Evolutionary conservation across 257 asterid species (phyloP).

Genomic region (Lantana camara): DNA sequence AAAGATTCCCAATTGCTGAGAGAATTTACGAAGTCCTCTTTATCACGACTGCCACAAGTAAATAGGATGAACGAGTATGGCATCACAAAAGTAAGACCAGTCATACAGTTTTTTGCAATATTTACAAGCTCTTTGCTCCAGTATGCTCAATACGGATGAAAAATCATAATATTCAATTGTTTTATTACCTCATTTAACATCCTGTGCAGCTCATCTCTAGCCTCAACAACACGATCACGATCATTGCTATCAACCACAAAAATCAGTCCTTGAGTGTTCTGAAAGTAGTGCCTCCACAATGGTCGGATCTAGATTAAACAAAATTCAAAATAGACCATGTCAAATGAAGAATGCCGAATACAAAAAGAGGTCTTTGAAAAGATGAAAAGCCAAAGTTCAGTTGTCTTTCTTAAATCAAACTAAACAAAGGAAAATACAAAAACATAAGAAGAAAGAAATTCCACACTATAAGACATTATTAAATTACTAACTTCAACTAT

Average conservation of each 20-base stretch:
- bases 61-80: no score
- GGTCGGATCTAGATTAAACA: slow-evolving; percentile 57
- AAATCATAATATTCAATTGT: neutral
- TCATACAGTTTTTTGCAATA: neutral
- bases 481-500: no score
- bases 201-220: slow-evolving; percentile 57
- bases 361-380: no score
- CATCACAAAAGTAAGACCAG: no score
- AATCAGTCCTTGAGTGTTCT: slow-evolving; percentile 38
- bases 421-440: neutral
- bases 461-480: neutral
- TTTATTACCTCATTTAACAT: slow-evolving; percentile 64
- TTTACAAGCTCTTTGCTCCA: neutral
- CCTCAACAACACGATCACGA: slow-evolving; percentile 40
- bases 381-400: no score
- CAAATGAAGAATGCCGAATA: neutral
- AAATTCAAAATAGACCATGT: neutral
- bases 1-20: no score
- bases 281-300: slow-evolving; percentile 50
- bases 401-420: neutral
- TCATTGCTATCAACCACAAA: slow-evolving; percentile 37
- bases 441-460: neutral
- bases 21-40: no score
- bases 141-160: neutral
- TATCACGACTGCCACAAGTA: no score